These are phyloP conservation scores for Panicum miliaceum DNA, from an alignment of 176 grass and related monocot species.

Conservation along the genomic window DNA sequence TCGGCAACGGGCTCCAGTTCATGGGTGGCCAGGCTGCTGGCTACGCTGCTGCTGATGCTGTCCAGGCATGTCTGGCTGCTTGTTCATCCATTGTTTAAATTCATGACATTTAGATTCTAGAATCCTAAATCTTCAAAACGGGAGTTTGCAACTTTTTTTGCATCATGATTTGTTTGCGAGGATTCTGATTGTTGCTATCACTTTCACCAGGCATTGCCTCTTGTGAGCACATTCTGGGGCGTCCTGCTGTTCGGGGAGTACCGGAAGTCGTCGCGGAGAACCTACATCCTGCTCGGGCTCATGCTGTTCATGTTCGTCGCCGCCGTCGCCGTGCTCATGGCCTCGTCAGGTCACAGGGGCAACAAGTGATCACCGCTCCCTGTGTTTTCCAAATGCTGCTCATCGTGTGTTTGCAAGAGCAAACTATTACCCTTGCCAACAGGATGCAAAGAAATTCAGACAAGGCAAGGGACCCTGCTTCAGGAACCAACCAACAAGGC, in stretches of 20 bases:
- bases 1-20: conserved; percentile 97
- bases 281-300: conserved; percentile 62
- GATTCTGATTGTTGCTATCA: conserved; percentile 4
- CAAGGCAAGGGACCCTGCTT: background rate
- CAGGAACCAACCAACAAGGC: background rate
- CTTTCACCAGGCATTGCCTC: conserved; percentile 67
- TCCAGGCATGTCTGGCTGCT: conserved; percentile 59
- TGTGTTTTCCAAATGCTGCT: background rate
- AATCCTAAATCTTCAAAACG: background rate
- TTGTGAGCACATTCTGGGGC: conserved; percentile 84
- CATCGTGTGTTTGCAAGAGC: background rate
- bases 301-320: conserved; percentile 83
- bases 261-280: conserved; percentile 62
- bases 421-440: background rate
- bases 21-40: conserved; percentile 97
- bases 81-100: background rate
- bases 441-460: conserved; percentile 24
- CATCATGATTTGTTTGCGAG: background rate
- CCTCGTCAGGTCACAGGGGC: conserved; percentile 82
- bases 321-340: conserved; percentile 80
- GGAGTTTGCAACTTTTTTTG: background rate
- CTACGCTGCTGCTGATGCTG: conserved; percentile 96
- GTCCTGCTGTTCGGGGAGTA: conserved; percentile 74
- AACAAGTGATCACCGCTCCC: conserved; percentile 12
- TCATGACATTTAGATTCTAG: background rate